Evolutionary conservation across 768 basidiomycete genomes (phyloP).

Genomic region (Erythrobasidium yunnanense): DNA sequence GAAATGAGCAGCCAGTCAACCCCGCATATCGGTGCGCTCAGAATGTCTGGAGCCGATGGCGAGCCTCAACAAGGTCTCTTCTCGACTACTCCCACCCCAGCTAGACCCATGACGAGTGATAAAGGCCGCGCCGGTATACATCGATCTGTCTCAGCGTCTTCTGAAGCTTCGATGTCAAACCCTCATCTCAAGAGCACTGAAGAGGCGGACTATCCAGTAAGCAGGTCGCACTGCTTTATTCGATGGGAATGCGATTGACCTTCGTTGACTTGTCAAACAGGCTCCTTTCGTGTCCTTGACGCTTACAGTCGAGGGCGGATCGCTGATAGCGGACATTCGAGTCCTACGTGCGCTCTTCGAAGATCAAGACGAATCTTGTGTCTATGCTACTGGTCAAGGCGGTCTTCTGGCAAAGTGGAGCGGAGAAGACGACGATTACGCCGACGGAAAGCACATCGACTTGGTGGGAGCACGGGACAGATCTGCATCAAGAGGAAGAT

Average conservation of each 20-base stretch:
- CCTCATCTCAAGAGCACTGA: not conserved
- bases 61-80: not conserved
- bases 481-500: not conserved
- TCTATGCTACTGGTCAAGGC: conserved; percentile 51
- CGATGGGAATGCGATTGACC: too few relatives aligned
- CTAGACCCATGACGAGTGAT: not conserved
- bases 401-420: conserved; percentile 36
- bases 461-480: not conserved
- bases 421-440: conserved; percentile 40
- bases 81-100: conserved; percentile 17
- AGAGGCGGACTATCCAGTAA: conserved; percentile 7
- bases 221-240: too few relatives aligned
- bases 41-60: too few relatives aligned
- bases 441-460: not conserved
- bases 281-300: conserved; percentile 69
- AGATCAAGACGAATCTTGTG: conserved; percentile 58
- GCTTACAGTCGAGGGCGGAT: conserved; percentile 63
- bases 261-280: too few relatives aligned
- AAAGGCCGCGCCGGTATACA: not conserved
- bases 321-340: conserved; percentile 59
- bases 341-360: conserved; percentile 59
- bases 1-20: too few relatives aligned
- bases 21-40: too few relatives aligned
- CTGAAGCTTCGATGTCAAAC: not conserved
- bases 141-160: not conserved